Percentiles rank a stretch among this genome's conserved stretches.
phyloP scores from a whole-genome alignment of 768 basidiomycete species.

The Glaciozyma antarctica region DNA sequence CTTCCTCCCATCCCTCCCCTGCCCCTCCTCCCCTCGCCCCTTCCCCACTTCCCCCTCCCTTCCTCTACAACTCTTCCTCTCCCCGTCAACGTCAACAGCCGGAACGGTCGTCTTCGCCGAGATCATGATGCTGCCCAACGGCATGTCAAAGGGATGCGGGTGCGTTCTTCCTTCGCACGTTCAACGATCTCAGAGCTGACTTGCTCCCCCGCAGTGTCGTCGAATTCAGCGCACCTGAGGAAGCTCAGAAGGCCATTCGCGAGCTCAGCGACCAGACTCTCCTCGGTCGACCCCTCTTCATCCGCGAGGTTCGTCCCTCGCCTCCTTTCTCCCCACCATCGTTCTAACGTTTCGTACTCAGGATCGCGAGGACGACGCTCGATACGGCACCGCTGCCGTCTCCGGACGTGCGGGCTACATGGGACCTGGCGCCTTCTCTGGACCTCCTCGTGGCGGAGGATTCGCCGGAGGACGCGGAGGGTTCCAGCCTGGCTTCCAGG shows the following conservation, averaged over 20 bases:
- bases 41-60: background rate
- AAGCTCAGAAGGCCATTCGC: conserved; percentile 76
- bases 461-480: conserved; percentile 19
- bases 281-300: conserved; percentile 90
- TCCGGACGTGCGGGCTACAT: conserved; percentile 50
- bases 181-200: background rate
- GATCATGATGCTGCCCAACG: conserved; percentile 91
- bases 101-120: conserved; percentile 99
- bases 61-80: background rate
- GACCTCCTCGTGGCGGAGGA: conserved; percentile 22
- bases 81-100: conserved; percentile 47
- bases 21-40: too few species aligned
- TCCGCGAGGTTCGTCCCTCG: conserved; percentile 65
- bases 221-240: conserved; percentile 82
- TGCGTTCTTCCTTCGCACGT: conserved; percentile 44
- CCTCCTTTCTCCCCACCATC: background rate
- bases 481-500: conserved; percentile 18
- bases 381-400: conserved; percentile 89
- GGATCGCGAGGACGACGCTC: conserved; percentile 94
- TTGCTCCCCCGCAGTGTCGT: conserved; percentile 58
- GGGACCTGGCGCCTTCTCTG: conserved; percentile 25
- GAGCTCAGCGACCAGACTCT: conserved; percentile 81
- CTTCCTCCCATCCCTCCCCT: too few species aligned
- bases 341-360: conserved; percentile 37
- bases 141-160: conserved; percentile 98